Evolutionary conservation across 2,329 filamentous ascomycete genomes (phyloP).

Genomic region (Alternaria sp.): DNA sequence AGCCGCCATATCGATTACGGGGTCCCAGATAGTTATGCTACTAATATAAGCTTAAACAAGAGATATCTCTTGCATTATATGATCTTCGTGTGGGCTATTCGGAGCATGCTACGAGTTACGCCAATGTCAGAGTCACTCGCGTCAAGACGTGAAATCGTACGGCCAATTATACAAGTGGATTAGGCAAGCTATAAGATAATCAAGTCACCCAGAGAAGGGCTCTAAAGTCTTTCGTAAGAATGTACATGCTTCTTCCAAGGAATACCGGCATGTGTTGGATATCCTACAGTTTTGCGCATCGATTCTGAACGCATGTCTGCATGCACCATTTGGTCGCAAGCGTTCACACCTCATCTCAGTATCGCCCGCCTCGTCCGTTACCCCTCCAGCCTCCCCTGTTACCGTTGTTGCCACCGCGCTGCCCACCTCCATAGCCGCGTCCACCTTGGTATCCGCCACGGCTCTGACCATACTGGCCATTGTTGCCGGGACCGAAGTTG

Average conservation of each 20-base stretch:
- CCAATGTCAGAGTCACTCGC: not conserved
- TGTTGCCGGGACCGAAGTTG: conserved; percentile 15
- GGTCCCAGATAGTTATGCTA: not conserved
- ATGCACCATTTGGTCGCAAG: not conserved
- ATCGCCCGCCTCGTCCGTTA: conserved; percentile 22
- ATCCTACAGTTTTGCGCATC: not conserved
- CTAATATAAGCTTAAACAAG: not conserved
- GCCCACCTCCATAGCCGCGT: conserved; percentile 16
- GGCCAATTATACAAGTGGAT: not conserved
- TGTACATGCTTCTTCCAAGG: not conserved
- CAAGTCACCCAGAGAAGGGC: not conserved
- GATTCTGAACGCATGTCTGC: not conserved
- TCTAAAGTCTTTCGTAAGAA: not conserved
- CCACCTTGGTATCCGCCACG: conserved; percentile 18
- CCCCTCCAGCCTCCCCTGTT: conserved; percentile 25
- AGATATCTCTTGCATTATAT: too few relatives aligned
- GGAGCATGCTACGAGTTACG: not conserved
- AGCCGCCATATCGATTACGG: not conserved
- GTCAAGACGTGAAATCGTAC: not conserved
- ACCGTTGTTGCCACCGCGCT: conserved; percentile 19
- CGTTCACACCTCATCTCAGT: conserved; percentile 1
- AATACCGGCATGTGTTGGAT: not conserved
- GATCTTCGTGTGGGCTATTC: too few relatives aligned
- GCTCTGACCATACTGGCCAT: conserved; percentile 12
- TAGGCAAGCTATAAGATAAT: not conserved